Evolutionary conservation across 805 yeast species (phyloP), one percentile per base, ranked within the genome.

Genomic region (Yamadazyma kitorensis): DNA sequence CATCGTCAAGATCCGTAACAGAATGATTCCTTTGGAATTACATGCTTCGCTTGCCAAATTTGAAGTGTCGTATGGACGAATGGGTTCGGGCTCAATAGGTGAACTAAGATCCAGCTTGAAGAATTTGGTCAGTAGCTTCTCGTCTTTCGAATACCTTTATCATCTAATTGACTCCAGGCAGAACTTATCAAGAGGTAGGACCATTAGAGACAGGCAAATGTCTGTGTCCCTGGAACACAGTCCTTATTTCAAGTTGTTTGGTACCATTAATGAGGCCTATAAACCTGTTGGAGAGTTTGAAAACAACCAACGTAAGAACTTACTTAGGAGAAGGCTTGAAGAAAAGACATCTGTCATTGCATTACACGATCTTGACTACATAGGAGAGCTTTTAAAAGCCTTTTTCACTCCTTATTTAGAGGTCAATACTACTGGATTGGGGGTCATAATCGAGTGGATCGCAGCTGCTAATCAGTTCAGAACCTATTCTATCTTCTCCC

Each of bases 221-320:
- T 38, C 46, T 2, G 37, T 34, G 10, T 35, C 9, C 9, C 37
- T 24, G 39, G 16, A 15, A 2, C 20, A 14, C 24, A 32, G 50
- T n/a, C 36, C 28, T 15, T 53, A 51, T 17, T 45, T 46, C 24
- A 56, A 54, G 33, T 38, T 57, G 14, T 48, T 52, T 33, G 44
- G 57, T 8, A 43, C 58, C 4, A 47, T 59, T 24, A 44, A 51
- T 20, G 57, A 54, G 13, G 45, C 54, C 4, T 60, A 60, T 33
- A 52, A 48, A 17, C 48, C 51, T 13, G 65, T 59, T 3, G 64
- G 61, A 0, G 45, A 45, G 15, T 55, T 39, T 34, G 65, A 60
- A 34, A 46, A 46, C 21, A 33, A 33, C 18, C 43, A 37, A 27
- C 43, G 61, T 23, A 42, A 34, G 20, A 36, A 38, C 4, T 37